Conservation (phyloP, 2,329 filamentous ascomycete genomes). For the Pseudogymnoascus sp. region DNA sequence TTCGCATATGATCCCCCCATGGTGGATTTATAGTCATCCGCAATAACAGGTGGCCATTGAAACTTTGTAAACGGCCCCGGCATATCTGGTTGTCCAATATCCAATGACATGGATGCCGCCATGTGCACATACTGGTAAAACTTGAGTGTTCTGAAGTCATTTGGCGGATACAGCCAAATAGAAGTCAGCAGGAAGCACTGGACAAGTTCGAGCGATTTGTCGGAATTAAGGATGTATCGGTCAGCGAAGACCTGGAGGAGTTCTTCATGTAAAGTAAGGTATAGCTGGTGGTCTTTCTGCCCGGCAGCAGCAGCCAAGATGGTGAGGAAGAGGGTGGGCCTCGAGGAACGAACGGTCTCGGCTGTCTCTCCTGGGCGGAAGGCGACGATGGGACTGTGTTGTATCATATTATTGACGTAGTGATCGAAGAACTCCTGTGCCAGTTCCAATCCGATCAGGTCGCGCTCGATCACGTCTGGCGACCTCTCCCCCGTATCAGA, state of each 20-base stretch:
- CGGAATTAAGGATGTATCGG: constrained; percentile 37
- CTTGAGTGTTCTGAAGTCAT: constrained; percentile 35
- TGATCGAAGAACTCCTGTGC: constrained; percentile 47
- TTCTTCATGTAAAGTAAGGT: constrained; percentile 37
- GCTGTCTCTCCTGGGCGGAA: constrained; percentile 46
- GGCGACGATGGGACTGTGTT: constrained; percentile 53
- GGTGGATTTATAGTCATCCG: neutral
- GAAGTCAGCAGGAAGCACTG: constrained; percentile 40
- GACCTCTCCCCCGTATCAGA: neutral
- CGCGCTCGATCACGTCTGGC: constrained; percentile 44
- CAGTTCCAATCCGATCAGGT: constrained; percentile 46
- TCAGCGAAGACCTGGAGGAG: constrained; percentile 38
- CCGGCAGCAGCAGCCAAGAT: constrained; percentile 58
- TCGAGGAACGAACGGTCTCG: constrained; percentile 45
- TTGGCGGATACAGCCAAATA: constrained; percentile 41
- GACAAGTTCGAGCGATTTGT: constrained; percentile 42
- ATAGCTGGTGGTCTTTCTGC: constrained; percentile 35
- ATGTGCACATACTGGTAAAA: constrained; percentile 44
- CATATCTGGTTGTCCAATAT: constrained; percentile 17
- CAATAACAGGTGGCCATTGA: neutral
- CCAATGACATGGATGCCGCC: constrained; percentile 38
- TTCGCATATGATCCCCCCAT: neutral
- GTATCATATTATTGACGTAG: constrained; percentile 50
- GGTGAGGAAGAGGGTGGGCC: constrained; percentile 61
- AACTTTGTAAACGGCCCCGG: neutral